These are phyloP conservation scores for Pezicula radicicola DNA, from an alignment of 2,329 filamentous ascomycete species.

Conservation along the genomic window DNA sequence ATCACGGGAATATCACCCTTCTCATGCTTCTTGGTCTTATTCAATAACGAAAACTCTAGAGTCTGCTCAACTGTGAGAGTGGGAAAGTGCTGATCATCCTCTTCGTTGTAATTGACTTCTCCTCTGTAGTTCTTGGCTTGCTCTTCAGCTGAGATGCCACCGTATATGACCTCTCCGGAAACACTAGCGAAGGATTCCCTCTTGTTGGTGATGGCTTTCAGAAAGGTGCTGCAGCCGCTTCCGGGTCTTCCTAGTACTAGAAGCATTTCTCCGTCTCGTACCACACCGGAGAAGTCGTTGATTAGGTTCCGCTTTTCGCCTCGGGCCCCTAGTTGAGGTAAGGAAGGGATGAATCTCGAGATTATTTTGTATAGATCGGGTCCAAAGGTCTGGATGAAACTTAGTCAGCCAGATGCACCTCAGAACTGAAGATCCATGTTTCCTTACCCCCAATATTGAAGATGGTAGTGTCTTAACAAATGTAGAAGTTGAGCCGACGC, in stretches of 20 bases:
- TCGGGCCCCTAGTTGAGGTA: slow-evolving; percentile 19
- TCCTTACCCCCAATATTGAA: slow-evolving; percentile 59
- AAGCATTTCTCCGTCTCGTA: slow-evolving; percentile 70
- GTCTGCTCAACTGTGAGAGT: slow-evolving; percentile 76
- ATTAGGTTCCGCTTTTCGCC: slow-evolving; percentile 43
- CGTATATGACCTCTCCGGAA: slow-evolving; percentile 68
- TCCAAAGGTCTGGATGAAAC: slow-evolving; percentile 59
- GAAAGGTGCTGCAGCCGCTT: slow-evolving; percentile 71
- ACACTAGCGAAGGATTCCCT: slow-evolving; percentile 63
- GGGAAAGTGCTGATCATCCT: slow-evolving; percentile 75
- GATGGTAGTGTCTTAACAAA: slow-evolving; percentile 72
- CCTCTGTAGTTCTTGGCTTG: slow-evolving; percentile 65
- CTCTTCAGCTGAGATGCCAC: slow-evolving; percentile 65
- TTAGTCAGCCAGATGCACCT: background rate
- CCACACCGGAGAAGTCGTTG: slow-evolving; percentile 64
- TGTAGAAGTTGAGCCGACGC: slow-evolving; percentile 61
- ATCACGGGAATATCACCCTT: slow-evolving; percentile 64
- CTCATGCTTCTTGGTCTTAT: slow-evolving; percentile 69
- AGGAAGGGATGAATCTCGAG: slow-evolving; percentile 20
- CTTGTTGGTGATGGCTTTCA: slow-evolving; percentile 73
- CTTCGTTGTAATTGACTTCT: slow-evolving; percentile 75
- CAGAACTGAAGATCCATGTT: too few relatives aligned
- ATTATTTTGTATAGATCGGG: slow-evolving; percentile 72
- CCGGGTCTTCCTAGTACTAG: slow-evolving; percentile 71
- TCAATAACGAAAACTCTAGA: slow-evolving; percentile 69